These are phyloP conservation scores for Nematocida minor DNA, from an alignment of 371 early-diverging fungal species.

Conservation along the genomic window DNA sequence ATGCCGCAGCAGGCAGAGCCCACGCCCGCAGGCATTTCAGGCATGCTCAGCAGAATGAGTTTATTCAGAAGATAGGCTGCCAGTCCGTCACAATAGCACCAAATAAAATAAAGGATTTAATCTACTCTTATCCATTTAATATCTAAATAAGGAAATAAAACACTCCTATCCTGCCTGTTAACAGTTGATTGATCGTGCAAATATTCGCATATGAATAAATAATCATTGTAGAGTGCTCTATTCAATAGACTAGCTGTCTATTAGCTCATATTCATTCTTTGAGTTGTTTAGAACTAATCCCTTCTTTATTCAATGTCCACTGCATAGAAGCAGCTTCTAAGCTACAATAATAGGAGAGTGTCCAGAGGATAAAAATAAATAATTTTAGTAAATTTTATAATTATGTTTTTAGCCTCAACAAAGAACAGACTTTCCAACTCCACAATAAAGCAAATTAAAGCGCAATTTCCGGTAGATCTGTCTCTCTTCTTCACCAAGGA, in stretches of 20 bases:
- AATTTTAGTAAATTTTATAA: neutral
- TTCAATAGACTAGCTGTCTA: too few relatives aligned
- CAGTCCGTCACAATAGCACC: too few relatives aligned
- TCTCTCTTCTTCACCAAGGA: slow-evolving; percentile 20
- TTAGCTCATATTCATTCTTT: too few relatives aligned
- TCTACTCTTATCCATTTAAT: too few relatives aligned
- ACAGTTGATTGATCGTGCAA: too few relatives aligned
- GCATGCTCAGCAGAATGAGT: slow-evolving; percentile 2
- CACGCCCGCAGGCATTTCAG: neutral
- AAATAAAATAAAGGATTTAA: neutral
- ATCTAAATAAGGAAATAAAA: too few relatives aligned
- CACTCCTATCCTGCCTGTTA: too few relatives aligned
- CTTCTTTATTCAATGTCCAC: too few relatives aligned
- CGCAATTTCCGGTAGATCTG: slow-evolving; percentile 25
- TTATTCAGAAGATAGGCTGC: neutral
- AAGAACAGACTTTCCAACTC: slow-evolving; percentile 28
- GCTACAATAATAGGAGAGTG: neutral
- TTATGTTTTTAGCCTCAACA: slow-evolving; percentile 37
- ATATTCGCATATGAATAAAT: too few relatives aligned
- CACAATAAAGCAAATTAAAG: slow-evolving; percentile 26
- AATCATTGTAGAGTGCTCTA: too few relatives aligned
- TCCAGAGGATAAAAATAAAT: neutral
- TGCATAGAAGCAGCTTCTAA: too few relatives aligned
- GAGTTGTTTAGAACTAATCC: too few relatives aligned
- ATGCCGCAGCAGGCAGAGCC: neutral